Evolutionary conservation across 306 rosid genomes (phyloP).

Genomic region (Cyamopsis tetragonoloba): DNA sequence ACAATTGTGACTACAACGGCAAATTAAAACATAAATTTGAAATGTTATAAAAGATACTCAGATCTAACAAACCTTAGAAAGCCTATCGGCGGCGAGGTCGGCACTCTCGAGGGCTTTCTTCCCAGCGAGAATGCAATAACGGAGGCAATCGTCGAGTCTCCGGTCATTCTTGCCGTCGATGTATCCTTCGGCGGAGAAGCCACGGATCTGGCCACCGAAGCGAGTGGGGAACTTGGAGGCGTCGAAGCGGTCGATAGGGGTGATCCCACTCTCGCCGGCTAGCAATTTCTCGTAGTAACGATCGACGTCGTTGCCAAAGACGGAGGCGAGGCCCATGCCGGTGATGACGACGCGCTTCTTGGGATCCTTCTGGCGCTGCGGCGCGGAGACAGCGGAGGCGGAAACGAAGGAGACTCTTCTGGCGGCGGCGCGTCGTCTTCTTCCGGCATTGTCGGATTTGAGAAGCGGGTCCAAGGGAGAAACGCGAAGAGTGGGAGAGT

Average conservation of each 20-base stretch:
- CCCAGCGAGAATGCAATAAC: conserved; percentile 91
- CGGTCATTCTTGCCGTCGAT: conserved; percentile 95
- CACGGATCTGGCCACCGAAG: conserved; percentile 93
- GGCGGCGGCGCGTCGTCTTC: neutral
- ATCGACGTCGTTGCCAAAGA: conserved; percentile 79
- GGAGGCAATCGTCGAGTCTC: conserved; percentile 81
- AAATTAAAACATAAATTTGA: neutral
- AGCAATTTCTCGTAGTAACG: conserved; percentile 81
- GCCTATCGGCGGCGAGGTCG: conserved; percentile 60
- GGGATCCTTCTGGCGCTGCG: conserved; percentile 81
- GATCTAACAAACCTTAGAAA: conserved; percentile 50
- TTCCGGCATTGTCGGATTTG: neutral
- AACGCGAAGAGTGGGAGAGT: neutral
- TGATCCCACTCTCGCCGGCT: conserved; percentile 80
- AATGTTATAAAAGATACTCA: neutral
- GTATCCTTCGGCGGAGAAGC: conserved; percentile 72
- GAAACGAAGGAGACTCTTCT: conserved; percentile 38
- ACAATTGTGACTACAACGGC: no score
- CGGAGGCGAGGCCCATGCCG: conserved; percentile 87
- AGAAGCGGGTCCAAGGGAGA: neutral
- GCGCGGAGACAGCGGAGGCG: conserved; percentile 56
- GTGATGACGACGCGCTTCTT: conserved; percentile 94
- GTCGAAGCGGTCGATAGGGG: conserved; percentile 71
- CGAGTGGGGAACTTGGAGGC: conserved; percentile 94
- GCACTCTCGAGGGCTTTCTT: conserved; percentile 88